These are phyloP conservation scores for Rhodotorula babjevae DNA, from an alignment of 768 basidiomycete species.

Conservation along the genomic window DNA sequence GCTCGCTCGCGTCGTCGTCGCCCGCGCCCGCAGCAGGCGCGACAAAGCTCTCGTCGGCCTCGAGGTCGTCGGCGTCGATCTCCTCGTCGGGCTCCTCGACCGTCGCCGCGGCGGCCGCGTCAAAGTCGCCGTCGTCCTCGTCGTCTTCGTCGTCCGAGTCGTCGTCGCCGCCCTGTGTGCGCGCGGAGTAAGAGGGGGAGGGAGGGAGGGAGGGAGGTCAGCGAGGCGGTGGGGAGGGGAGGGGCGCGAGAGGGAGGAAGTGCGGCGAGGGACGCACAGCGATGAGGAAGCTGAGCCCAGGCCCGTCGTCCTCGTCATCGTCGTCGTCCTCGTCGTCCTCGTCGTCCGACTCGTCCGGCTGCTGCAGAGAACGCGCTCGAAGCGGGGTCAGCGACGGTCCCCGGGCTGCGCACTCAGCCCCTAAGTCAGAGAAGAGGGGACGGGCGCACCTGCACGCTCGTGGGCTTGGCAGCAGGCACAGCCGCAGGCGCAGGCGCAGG, in stretches of 20 bases:
- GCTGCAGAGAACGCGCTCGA: neutral
- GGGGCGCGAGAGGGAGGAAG: neutral
- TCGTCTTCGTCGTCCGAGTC: slow-evolving; percentile 32
- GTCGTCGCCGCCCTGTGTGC: slow-evolving; percentile 12
- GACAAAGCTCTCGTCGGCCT: slow-evolving; percentile 23
- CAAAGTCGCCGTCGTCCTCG: slow-evolving; percentile 29
- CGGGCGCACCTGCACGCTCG: neutral
- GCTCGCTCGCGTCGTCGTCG: slow-evolving; percentile 9
- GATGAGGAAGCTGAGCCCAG: slow-evolving; percentile 31
- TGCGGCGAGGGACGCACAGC: slow-evolving; percentile 10
- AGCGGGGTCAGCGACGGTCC: neutral
- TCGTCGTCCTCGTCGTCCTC: slow-evolving; percentile 16
- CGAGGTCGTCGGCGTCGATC: slow-evolving; percentile 22
- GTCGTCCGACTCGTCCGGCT: slow-evolving; percentile 15
- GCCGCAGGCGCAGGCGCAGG: neutral
- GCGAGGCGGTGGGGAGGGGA: neutral
- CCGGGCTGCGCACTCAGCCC: too few species aligned
- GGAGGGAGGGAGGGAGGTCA: neutral
- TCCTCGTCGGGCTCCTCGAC: slow-evolving; percentile 36
- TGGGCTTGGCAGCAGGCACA: neutral
- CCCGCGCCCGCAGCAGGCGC: neutral
- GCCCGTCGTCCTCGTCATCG: slow-evolving; percentile 34
- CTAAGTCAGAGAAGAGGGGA: too few species aligned
- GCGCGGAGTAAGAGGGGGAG: too few species aligned
- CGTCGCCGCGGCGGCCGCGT: slow-evolving; percentile 12